Evolutionary conservation across 1,139 yeast species (phyloP).

Genomic region (Yamadazyma diddensiae): DNA sequence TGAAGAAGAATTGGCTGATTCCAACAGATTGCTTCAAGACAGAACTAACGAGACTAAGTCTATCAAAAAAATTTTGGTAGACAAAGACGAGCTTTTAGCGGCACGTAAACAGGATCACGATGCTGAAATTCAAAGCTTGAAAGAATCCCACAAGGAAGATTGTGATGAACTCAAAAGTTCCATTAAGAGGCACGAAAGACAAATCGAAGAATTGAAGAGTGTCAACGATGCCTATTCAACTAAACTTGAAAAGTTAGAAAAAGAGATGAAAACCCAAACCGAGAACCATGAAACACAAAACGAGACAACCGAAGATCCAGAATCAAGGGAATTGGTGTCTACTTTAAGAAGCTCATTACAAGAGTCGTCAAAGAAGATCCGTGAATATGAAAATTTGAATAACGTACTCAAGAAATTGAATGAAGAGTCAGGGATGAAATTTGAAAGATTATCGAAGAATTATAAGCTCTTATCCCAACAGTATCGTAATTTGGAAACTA

Average conservation of each 20-base stretch:
- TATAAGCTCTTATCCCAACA: constrained; percentile 62
- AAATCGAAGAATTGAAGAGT: constrained; percentile 42
- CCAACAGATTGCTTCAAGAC: constrained; percentile 70
- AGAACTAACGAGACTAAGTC: constrained; percentile 76
- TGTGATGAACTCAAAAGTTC: constrained; percentile 53
- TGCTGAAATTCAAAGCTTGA: constrained; percentile 27
- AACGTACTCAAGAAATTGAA: constrained; percentile 57
- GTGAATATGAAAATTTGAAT: constrained; percentile 59
- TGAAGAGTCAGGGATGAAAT: constrained; percentile 65
- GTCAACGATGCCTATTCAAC: constrained; percentile 25
- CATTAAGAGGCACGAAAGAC: constrained; percentile 51
- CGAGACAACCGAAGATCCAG: constrained; percentile 5
- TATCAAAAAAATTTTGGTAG: constrained; percentile 65
- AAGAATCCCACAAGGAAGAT: constrained; percentile 50
- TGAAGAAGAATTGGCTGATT: constrained; percentile 78
- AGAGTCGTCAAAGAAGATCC: constrained; percentile 46
- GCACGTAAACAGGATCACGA: constrained; percentile 35
- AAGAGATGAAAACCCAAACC: constrained; percentile 17
- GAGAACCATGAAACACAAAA: constrained; percentile 41
- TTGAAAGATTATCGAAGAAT: constrained; percentile 64
- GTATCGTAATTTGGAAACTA: constrained; percentile 34
- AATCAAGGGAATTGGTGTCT: constrained; percentile 33
- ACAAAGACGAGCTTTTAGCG: constrained; percentile 60
- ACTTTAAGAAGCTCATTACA: constrained; percentile 55
- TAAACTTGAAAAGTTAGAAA: constrained; percentile 32